phyloP scores from a whole-genome alignment of 2,329 filamentous ascomycete species.

The Didymella pinodella region DNA sequence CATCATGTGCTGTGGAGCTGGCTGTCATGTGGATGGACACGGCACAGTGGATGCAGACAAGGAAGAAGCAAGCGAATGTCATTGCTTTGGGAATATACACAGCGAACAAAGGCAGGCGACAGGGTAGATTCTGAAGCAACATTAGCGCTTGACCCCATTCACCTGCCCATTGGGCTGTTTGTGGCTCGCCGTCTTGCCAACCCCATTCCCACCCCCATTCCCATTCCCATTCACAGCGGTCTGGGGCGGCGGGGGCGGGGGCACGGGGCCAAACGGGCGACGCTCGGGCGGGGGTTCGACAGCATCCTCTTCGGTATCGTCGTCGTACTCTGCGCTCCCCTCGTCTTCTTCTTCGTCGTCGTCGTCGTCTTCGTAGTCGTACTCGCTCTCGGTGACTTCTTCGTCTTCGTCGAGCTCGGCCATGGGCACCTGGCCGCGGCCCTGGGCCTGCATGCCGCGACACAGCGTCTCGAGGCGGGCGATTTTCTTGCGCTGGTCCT shows the following conservation, averaged over 20 bases:
- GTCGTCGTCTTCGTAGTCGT: constrained; percentile 52
- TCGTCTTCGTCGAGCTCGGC: constrained; percentile 64
- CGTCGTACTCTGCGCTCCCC: constrained; percentile 61
- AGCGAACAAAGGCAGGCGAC: no score
- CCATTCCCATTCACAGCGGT: constrained; percentile 32
- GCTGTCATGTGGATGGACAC: no score
- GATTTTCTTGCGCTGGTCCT: constrained; percentile 83
- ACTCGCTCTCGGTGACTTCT: constrained; percentile 58
- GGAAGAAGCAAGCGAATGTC: no score
- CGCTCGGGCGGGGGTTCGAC: constrained; percentile 43
- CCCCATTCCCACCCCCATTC: no score
- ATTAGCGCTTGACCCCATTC: constrained; percentile 51
- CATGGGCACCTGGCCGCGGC: constrained; percentile 72
- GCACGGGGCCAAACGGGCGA: constrained; percentile 49
- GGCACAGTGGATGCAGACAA: no score
- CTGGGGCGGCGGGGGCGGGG: constrained; percentile 49
- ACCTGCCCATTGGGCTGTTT: constrained; percentile 50
- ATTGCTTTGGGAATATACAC: no score
- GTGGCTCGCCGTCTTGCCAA: constrained; percentile 46
- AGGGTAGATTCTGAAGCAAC: background rate
- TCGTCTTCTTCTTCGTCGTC: constrained; percentile 53
- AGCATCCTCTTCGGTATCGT: constrained; percentile 65
- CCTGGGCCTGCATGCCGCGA: constrained; percentile 94
- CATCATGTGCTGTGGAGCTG: no score
- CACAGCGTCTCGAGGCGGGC: constrained; percentile 94